Base-by-base conservation (phyloP, 129 eudicot species). In the Helianthus tuberosus region DNA sequence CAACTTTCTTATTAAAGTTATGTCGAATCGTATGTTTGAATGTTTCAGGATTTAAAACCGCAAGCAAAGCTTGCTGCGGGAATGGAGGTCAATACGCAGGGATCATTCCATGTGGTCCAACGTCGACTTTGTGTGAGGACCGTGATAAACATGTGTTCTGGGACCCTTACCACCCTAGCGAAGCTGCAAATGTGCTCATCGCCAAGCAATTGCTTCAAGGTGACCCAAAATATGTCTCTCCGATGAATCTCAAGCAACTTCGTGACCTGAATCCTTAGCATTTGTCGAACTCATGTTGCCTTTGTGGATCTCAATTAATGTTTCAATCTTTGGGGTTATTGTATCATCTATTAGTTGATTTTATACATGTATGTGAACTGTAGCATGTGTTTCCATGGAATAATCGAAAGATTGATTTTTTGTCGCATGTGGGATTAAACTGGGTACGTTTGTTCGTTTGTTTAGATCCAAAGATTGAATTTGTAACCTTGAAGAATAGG, bases 91-190 rank as follows among this genome's bases (percentile, higher is more conserved):
- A 85, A 52, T 86, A 80, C 36, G 97, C 98, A 0, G 98, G 98
- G 47, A 86, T 94, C 13, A 78, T 94, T 62, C 98, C 98, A 0
- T 94, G 98, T 60, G 97, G 97, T 43, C 97, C 98, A 1, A 86
- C 91, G 0, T 90, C 98, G 25, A 90, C 83, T 79, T 65, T 94
- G 89, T 94, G 98, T 73, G 41, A 84, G 2, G 97, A 94, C 49
- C 69, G 97, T 0, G 89, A 88, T 68, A 94, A 94, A 78, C 96
- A 94, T 74, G 97, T 94, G 11, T 94, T 94, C 51, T 94, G 98
- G 98, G 98, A 94, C 76, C 97, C 97, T 50, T 94, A 94, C 79
- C 98, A 94, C 73, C 98, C 98, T 1, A 94, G 98, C 25, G 89
- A 94, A 71, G 98, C 98, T 52, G 96, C 98, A 5, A 94, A 94